phyloP scores from a whole-genome alignment of 2,329 filamentous ascomycete genomes.

The Colletotrichum cuscutae region DNA sequence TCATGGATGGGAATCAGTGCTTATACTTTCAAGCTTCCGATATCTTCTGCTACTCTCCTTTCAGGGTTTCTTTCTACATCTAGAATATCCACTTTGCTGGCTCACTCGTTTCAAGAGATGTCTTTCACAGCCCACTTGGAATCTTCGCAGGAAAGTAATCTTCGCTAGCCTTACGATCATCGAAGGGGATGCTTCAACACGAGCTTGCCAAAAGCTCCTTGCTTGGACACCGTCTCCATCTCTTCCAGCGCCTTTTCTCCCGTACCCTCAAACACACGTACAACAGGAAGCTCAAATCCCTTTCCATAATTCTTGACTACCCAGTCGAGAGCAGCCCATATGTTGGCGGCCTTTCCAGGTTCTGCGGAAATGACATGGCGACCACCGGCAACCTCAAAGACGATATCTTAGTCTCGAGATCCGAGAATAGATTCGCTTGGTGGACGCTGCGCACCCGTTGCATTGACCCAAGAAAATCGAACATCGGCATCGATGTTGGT shows the following conservation, averaged over 20 bases:
- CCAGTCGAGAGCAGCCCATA: constrained; percentile 12
- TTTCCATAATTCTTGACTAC: background rate
- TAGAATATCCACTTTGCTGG: too few relatives aligned
- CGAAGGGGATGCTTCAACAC: constrained; percentile 13
- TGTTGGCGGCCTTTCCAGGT: background rate
- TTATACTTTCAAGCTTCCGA: too few relatives aligned
- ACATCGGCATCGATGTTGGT: background rate
- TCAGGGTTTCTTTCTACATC: too few relatives aligned
- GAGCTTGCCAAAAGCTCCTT: constrained; percentile 16
- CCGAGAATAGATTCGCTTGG: background rate
- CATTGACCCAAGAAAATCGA: background rate
- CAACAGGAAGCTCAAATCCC: constrained; percentile 1
- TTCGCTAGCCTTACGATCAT: background rate
- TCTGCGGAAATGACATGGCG: background rate
- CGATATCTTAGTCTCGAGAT: background rate
- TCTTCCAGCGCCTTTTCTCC: constrained; percentile 13
- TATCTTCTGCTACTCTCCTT: too few relatives aligned
- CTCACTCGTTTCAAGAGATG: too few relatives aligned
- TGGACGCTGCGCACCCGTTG: background rate
- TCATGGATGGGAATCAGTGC: too few relatives aligned
- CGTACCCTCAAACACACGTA: constrained; percentile 6
- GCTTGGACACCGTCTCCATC: constrained; percentile 3
- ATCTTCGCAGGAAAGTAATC: background rate
- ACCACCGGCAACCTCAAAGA: background rate
- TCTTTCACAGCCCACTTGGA: background rate